Evolutionary conservation across 2,329 filamentous ascomycete genomes (phyloP), one percentile per base, ranked within the genome.

Genomic region (Lecanicillium sp.): DNA sequence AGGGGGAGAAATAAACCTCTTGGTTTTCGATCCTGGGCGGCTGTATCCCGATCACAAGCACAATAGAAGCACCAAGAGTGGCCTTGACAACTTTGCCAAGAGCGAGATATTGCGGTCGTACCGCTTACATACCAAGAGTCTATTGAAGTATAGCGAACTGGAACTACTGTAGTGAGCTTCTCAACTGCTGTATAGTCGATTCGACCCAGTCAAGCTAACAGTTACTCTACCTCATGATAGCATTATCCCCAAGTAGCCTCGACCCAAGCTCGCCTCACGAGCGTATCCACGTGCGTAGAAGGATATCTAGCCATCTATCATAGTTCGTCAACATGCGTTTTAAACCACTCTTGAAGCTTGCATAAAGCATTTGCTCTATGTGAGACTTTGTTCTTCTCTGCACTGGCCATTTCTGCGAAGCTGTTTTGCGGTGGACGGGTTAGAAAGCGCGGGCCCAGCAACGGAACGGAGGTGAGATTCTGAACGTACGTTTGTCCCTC

Each of bases 391-490:
- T 96, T 98, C 78, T 94, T 94, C 57, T 80, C 77, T 9, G 59
- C 64, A 61, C 84, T 89, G 37, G 87, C 83, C 92, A 98, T 98
- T 67, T 98, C 92, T 19, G 92, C 92, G 58, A 94, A 83, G 3
- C 78, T 83, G 15, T 32, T 2, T n/a, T 9, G 14, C 6, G 6
- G 17, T 33, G 22, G 20, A 6, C n/a, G 12, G 15, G 33, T 36
- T 13, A 40, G 38, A 25, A 11, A 7, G n/a, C n/a, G n/a, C n/a
- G n/a, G n/a, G n/a, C n/a, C n/a, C n/a, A 7, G 6, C 22, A 25
- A 25, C 12, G 16, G 5, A 9, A 5, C 8, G 9, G 5, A 13
- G 6, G 16, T n/a, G 11, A 12, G 8, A 22, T 29, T 27, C 12
- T 17, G 29, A 11, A 62, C 73, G 55, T 59, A 78, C 67, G 92